Evolutionary conservation across 257 asterid genomes (phyloP).

Genomic region (Nicotiana benthamiana): DNA sequence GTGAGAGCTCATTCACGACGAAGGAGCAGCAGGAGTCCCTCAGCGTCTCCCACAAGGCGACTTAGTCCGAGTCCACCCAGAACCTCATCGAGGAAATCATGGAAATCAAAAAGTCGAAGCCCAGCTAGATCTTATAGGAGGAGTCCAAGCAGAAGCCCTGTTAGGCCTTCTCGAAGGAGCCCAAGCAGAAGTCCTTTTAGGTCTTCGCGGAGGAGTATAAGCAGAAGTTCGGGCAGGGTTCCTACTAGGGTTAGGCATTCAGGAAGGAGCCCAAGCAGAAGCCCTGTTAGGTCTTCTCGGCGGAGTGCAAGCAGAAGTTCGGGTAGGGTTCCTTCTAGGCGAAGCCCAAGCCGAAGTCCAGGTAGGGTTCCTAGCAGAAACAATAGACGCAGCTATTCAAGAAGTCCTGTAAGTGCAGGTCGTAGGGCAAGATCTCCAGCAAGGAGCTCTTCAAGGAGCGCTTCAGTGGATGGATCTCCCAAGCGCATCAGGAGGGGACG

Average conservation of each 20-base stretch:
- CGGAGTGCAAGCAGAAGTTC: slow-evolving; percentile 85
- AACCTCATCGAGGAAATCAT: slow-evolving; percentile 41
- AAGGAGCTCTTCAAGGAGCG: slow-evolving; percentile 87
- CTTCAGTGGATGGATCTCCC: slow-evolving; percentile 78
- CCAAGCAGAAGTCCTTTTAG: slow-evolving; percentile 71
- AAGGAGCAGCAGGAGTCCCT: slow-evolving; percentile 33
- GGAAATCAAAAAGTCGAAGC: slow-evolving; percentile 43
- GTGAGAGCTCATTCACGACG: slow-evolving; percentile 25
- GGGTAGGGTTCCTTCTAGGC: slow-evolving; percentile 53
- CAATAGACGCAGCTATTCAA: slow-evolving; percentile 54
- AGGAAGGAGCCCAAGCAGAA: slow-evolving; percentile 57
- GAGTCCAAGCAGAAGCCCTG: slow-evolving; percentile 47
- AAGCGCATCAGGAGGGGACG: slow-evolving; percentile 90
- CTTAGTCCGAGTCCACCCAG: slow-evolving; percentile 42
- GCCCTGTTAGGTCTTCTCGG: slow-evolving; percentile 47
- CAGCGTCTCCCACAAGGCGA: slow-evolving; percentile 39
- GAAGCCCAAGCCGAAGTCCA: slow-evolving; percentile 62
- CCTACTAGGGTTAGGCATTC: slow-evolving; percentile 16
- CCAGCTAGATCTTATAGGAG: slow-evolving; percentile 48
- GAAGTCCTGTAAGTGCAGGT: slow-evolving; percentile 54
- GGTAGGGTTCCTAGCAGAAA: slow-evolving; percentile 55
- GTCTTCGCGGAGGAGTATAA: slow-evolving; percentile 42
- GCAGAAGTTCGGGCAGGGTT: slow-evolving; percentile 41
- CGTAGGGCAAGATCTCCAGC: slow-evolving; percentile 71
- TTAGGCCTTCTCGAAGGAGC: slow-evolving; percentile 58